These are phyloP conservation scores for Funneliformis mosseae DNA, from an alignment of 192 early-diverging fungal species.

Conservation along the genomic window DNA sequence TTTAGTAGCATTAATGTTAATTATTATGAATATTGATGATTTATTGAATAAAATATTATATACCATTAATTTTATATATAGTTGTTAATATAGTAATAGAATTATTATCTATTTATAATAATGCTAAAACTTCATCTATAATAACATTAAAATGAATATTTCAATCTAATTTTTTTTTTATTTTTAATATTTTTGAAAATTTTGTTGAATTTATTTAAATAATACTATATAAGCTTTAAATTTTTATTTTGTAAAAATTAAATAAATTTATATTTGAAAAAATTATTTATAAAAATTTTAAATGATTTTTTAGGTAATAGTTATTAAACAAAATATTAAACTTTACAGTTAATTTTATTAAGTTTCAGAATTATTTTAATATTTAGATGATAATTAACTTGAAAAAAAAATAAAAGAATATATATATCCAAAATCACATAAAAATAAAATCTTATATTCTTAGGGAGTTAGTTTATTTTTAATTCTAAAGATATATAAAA, in stretches of 20 bases:
- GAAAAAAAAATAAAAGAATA: conserved; percentile 32
- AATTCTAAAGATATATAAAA: conserved; percentile 30
- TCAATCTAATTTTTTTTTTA: too few species aligned
- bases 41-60: background rate
- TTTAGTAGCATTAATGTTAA: conserved; percentile 23
- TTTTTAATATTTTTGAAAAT: conserved; percentile 9
- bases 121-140: conserved; percentile 22
- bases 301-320: conserved; percentile 20
- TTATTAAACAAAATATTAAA: conserved; percentile 28
- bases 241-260: conserved; percentile 17
- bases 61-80: conserved; percentile 25
- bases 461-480: conserved; percentile 37
- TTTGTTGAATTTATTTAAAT: conserved; percentile 14
- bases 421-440: conserved; percentile 39
- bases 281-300: conserved; percentile 43
- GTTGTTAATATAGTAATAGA: conserved; percentile 32
- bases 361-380: conserved; percentile 10
- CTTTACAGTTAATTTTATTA: conserved; percentile 5
- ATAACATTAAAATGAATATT: too few species aligned
- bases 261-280: conserved; percentile 38
- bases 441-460: conserved; percentile 40
- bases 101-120: conserved; percentile 36
- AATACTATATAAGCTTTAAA: conserved; percentile 32
- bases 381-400: conserved; percentile 5
- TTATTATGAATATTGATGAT: conserved; percentile 10